Evolutionary conservation across 2,329 filamentous ascomycete genomes (phyloP), one percentile per base, ranked within the genome.

Genomic region (Penicillium thymicola): DNA sequence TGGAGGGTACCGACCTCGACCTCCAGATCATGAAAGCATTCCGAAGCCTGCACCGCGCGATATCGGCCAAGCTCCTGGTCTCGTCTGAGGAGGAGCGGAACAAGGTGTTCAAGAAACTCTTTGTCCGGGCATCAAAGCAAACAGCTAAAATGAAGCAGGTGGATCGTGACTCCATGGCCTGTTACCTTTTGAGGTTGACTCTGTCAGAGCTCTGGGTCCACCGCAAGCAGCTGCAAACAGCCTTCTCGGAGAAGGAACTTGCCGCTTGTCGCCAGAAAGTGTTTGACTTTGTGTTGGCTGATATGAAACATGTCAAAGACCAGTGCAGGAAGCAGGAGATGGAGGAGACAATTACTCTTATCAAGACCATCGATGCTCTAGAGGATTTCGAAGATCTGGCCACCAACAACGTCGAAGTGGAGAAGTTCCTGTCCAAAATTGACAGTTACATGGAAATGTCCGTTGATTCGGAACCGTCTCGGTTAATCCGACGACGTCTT

Each of bases 301-400:
- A 74, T 42, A 64, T 77, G 51, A 70, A 73, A 43, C 65, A 68
- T 3, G 66, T 73, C 43, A 72, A 70, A 53, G 67, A 70, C 40
- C 66, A 67, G 40, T 70, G 70, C 58, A 70, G 69, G 55, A 74
- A 73, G 59, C 65, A 73, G 23, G 63, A 69, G 36, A 40, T 72
- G 32, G 65, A 71, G 51, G 65, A 71, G 27, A 70, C 68, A 9
- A 66, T 74, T 27, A 70, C 68, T 8, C 59, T 76, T 16, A 71
- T 71, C 28, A 74, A 74, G 50, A 70, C 68, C 11, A 65, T 76
- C 25, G 72, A 73, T 65, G 67, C 71, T 13, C 59, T 76, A 40
- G 74, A 76, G 52, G 70, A 75, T 37, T 75, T 77, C 55, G 72
- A 74, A 57, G 73, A 76, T 49, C 58, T 76, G 18, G 65, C 68